Evolutionary conservation across 805 yeast species (phyloP), one percentile per base, ranked within the genome.

Genomic region (Starmerella stigmatis): DNA sequence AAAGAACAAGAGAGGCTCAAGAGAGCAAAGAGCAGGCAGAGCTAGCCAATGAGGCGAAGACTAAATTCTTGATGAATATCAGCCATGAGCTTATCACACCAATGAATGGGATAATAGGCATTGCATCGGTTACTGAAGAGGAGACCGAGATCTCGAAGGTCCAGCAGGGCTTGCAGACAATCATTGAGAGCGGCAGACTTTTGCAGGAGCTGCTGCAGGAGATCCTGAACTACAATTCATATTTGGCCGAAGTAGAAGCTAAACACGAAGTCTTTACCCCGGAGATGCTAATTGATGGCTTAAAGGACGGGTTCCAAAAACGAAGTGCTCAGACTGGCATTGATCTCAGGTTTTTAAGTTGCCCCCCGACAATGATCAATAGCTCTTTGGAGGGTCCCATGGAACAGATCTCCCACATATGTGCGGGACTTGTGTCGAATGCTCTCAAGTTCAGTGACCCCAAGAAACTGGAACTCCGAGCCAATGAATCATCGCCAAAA

Each of bases 81-180:
- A 83, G 94, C 0, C 95, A 86, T 61, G 98, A 89, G 66, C 71
- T 89, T 57, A 73, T 96, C 54, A 89, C 97, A 0, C 98, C 98
- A 2, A 67, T 89, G 55, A 89, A 92, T 62, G 98, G 97, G 61
- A 89, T 89, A 23, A 67, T 92, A 46, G 98, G 98, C 47, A 85
- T 89, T 94, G 81, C 96, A 0, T 81, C 94, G 2, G 83, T 89
- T 45, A 88, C 96, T 1, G 76, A 85, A 80, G 88, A 81, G 20
- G 97, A 92, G 60, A 69, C 68, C 16, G 88, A 85, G 54, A 68
- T 71, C 4, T 63, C 67, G 8, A 77, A 78, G 53, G 76, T 86
- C 12, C 78, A 79, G 55, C 79, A 77, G 45, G 78, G 88, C 12
- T 66, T 89, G 52, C 80, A 80, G 52, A 70, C 88, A 47, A 89